phyloP scores from a whole-genome alignment of 2,329 filamentous ascomycete species.

The Paramyrothecium sp. region DNA sequence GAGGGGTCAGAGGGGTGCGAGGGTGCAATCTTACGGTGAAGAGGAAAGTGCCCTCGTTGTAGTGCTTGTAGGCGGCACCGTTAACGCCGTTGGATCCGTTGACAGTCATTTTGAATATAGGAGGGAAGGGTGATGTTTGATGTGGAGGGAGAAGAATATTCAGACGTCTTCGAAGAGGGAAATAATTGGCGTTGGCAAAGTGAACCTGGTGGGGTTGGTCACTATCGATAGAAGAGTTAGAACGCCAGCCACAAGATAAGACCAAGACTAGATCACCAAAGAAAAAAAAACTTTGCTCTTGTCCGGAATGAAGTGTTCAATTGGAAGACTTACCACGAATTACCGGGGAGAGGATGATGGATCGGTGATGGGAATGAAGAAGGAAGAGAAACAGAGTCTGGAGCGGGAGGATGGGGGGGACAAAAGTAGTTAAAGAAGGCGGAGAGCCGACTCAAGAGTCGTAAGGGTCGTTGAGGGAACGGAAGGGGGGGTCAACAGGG shows the following conservation, averaged over 20 bases:
- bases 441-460: conserved; percentile 13
- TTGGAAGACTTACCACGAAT: conserved; percentile 11
- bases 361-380: conserved; percentile 10
- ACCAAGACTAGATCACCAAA: neutral
- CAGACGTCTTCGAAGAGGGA: neutral
- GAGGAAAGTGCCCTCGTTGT: conserved; percentile 72
- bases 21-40: conserved; percentile 65
- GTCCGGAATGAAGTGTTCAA: too few species aligned
- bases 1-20: neutral
- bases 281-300: too few species aligned
- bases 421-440: conserved; percentile 20
- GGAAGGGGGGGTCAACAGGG: conserved; percentile 23
- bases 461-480: conserved; percentile 14
- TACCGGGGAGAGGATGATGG: neutral
- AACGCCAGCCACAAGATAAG: neutral
- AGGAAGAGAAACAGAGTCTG: conserved; percentile 14
- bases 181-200: neutral
- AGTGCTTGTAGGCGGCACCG: conserved; percentile 42
- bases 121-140: conserved; percentile 17
- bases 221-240: neutral
- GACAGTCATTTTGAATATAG: conserved; percentile 54
- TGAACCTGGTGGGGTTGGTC: neutral
- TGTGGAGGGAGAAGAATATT: conserved; percentile 5
- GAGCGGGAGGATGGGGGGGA: conserved; percentile 7
- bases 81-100: conserved; percentile 47